phyloP scores from a whole-genome alignment of 495 filamentous ascomycete species.

The Podospora conica region DNA sequence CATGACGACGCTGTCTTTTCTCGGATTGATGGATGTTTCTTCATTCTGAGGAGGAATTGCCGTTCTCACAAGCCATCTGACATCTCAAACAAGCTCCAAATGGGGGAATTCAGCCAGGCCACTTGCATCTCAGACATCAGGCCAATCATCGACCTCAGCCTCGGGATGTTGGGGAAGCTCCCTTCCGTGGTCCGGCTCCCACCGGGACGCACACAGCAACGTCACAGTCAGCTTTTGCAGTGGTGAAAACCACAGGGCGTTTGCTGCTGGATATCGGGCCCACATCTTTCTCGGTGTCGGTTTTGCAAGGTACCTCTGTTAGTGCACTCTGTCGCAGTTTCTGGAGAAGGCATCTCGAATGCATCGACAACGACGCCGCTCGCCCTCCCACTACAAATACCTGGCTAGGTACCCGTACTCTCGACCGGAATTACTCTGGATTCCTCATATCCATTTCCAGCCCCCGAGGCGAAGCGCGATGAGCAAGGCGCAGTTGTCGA shows the following conservation, averaged over 20 bases:
- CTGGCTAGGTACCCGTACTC: neutral
- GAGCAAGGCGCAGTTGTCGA: conserved; percentile 3
- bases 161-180: conserved; percentile 22
- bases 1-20: neutral
- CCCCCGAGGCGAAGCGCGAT: neutral
- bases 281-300: conserved; percentile 7
- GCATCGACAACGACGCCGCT: neutral
- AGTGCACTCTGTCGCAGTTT: neutral
- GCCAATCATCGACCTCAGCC: conserved; percentile 12
- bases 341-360: neutral
- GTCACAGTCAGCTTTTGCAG: conserved; percentile 23
- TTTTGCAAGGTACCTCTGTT: conserved; percentile 15
- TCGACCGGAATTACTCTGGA: too few species aligned
- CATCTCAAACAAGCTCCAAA: neutral
- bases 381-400: neutral
- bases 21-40: too few species aligned
- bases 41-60: conserved; percentile 3
- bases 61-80: neutral
- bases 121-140: conserved; percentile 5
- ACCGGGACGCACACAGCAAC: neutral
- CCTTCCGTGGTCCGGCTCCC: conserved; percentile 9
- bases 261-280: neutral
- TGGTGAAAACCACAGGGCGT: conserved; percentile 2
- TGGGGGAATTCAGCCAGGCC: conserved; percentile 21
- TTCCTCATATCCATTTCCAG: neutral